Evolutionary conservation across 2,329 filamentous ascomycete species (phyloP).

Genomic region (Graphilbum ipis-grandicollis): DNA sequence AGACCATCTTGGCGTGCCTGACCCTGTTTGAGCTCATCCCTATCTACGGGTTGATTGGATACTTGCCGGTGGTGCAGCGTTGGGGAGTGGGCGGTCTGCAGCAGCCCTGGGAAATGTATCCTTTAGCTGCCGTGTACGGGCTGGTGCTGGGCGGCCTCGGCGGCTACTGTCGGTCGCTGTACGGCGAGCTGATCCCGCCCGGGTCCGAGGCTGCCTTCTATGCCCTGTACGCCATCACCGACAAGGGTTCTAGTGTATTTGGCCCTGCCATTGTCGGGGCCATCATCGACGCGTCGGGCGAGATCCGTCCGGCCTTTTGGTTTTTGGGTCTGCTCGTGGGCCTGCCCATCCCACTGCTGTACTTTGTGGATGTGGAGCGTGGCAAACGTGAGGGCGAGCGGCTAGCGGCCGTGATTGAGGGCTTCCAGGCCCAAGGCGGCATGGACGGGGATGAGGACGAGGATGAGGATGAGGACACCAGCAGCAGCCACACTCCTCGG

Average conservation of each 20-base stretch:
- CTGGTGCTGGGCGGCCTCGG: slow-evolving; percentile 87
- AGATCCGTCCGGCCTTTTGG: slow-evolving; percentile 77
- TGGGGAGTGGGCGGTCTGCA: slow-evolving; percentile 75
- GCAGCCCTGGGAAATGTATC: slow-evolving; percentile 93
- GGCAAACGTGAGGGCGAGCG: slow-evolving; percentile 52
- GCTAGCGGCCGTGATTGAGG: slow-evolving; percentile 43
- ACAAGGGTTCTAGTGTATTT: slow-evolving; percentile 89
- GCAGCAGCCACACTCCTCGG: slow-evolving; percentile 16
- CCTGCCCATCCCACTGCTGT: slow-evolving; percentile 69
- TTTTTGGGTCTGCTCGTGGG: slow-evolving; percentile 78
- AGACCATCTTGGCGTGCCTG: slow-evolving; percentile 88
- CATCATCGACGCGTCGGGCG: slow-evolving; percentile 71
- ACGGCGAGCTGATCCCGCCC: slow-evolving; percentile 82
- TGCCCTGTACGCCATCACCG: slow-evolving; percentile 89
- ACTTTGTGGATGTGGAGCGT: slow-evolving; percentile 67
- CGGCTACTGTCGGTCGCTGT: slow-evolving; percentile 81
- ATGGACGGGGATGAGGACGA: slow-evolving; percentile 7
- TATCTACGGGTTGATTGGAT: slow-evolving; percentile 76
- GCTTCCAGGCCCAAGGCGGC: slow-evolving; percentile 18
- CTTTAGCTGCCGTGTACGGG: slow-evolving; percentile 76
- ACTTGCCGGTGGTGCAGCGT: slow-evolving; percentile 58
- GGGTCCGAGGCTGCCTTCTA: slow-evolving; percentile 95
- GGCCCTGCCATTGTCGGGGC: slow-evolving; percentile 85
- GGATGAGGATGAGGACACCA: slow-evolving; percentile 10
- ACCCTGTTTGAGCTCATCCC: slow-evolving; percentile 83